Percentiles rank a stretch among this genome's conserved stretches.
Conservation (phyloP, 1,284 basidiomycete species). For the Flammula alnicola region DNA sequence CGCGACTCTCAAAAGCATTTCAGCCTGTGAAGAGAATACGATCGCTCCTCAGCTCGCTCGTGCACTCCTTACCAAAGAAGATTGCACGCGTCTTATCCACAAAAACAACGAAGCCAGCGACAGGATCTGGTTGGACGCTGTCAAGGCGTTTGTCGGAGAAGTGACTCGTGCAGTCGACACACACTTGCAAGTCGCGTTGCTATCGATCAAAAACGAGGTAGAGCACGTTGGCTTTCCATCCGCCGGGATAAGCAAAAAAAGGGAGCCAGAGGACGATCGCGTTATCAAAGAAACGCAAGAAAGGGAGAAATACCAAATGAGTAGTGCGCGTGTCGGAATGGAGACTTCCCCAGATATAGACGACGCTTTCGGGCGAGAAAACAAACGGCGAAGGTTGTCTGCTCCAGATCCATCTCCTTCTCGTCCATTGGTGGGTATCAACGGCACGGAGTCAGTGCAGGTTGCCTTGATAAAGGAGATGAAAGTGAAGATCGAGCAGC, state of each 20-base stretch:
- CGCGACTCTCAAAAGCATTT: no score
- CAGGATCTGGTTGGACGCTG: no score
- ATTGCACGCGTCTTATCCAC: no score
- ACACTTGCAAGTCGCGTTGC: no score
- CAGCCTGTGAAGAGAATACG: no score
- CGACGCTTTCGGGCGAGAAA: constrained; percentile 2
- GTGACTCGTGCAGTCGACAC: no score
- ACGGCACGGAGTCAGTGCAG: constrained; percentile 15
- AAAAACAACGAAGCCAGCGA: no score
- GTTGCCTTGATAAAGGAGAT: constrained; percentile 35
- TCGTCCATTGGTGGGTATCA: constrained; percentile 7
- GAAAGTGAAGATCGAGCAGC: constrained; percentile 42
- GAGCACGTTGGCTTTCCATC: no score
- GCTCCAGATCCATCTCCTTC: constrained; percentile 5
- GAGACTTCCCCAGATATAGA: constrained; percentile 8
- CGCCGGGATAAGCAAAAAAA: constrained; percentile 1
- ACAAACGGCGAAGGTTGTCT: constrained; percentile 16
- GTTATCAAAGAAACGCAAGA: constrained; percentile 1
- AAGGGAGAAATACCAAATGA: constrained; percentile 5
- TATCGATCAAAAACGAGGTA: no score
- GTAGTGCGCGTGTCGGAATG: constrained; percentile 1
- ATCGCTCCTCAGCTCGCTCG: no score
- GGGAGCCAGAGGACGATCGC: constrained; percentile 7
- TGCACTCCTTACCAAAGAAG: no score
- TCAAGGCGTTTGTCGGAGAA: no score